Evolutionary conservation across 1,284 basidiomycete species (phyloP).

Genomic region (Golubevia sp.): DNA sequence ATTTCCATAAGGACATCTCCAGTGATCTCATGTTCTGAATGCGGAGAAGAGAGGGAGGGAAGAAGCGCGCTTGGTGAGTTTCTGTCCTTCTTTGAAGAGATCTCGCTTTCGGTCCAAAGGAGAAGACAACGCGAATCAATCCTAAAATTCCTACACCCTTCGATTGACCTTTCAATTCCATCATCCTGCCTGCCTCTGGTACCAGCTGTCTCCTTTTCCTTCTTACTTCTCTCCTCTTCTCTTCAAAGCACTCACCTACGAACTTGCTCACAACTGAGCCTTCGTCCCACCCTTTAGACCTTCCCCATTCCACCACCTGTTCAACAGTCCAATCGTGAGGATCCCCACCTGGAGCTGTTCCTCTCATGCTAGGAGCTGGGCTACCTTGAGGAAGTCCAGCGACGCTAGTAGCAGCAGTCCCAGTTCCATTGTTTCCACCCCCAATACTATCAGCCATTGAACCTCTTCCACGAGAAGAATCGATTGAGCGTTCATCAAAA

Average conservation of each 20-base stretch:
- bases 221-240: too few species aligned
- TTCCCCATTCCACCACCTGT: constrained; percentile 88
- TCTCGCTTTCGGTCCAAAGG: too few species aligned
- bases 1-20: constrained; percentile 95
- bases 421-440: constrained; percentile 9
- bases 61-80: too few species aligned
- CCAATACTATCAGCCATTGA: not conserved
- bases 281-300: constrained; percentile 81
- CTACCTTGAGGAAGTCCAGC: constrained; percentile 33
- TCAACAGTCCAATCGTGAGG: constrained; percentile 83
- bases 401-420: constrained; percentile 38
- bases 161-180: too few species aligned
- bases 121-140: too few species aligned
- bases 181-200: too few species aligned
- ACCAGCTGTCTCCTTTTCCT: too few species aligned
- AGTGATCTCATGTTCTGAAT: constrained; percentile 81
- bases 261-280: constrained; percentile 79
- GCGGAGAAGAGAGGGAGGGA: not conserved
- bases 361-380: constrained; percentile 1
- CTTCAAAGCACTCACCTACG: constrained; percentile 67
- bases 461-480: not conserved
- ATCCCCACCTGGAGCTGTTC: constrained; percentile 24
- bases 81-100: too few species aligned
- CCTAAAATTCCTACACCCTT: too few species aligned
- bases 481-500: not conserved